Conservation (phyloP, 2,329 filamentous ascomycete genomes). For the Sarocladium strictum region DNA sequence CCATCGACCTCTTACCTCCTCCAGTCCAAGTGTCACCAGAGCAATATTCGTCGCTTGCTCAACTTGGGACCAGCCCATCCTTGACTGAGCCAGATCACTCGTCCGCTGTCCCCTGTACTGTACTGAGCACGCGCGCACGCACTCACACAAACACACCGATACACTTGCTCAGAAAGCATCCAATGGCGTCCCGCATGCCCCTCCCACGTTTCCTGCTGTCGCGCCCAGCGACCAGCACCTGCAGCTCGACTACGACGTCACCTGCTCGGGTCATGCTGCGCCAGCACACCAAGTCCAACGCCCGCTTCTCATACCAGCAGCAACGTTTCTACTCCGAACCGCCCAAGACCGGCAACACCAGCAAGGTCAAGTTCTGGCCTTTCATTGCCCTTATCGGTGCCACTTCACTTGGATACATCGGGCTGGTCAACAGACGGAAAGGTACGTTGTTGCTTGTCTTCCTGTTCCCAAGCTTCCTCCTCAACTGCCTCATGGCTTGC, state of each 20-base stretch:
- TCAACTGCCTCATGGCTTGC: neutral
- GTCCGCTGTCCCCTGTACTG: too few species aligned
- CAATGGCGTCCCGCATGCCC: conserved; percentile 28
- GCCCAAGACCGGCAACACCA: conserved; percentile 26
- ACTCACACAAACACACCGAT: neutral
- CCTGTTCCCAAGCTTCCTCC: neutral
- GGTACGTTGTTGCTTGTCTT: conserved; percentile 31
- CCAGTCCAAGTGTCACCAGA: neutral
- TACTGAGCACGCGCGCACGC: too few species aligned
- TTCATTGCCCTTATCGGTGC: conserved; percentile 45
- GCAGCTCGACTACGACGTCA: conserved; percentile 8
- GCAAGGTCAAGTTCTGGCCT: conserved; percentile 50
- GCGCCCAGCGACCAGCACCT: conserved; percentile 9
- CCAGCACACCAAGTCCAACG: conserved; percentile 11
- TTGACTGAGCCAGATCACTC: neutral
- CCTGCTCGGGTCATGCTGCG: conserved; percentile 12
- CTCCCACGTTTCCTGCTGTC: conserved; percentile 18
- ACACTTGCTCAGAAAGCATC: neutral
- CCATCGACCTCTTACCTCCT: neutral
- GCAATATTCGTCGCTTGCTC: neutral
- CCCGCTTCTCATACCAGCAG: conserved; percentile 9
- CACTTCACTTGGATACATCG: conserved; percentile 42
- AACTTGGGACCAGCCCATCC: neutral
- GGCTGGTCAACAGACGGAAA: conserved; percentile 43
- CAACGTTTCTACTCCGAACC: conserved; percentile 36